Evolutionary conservation across 139 green algal species (phyloP).

Genomic region (Chara braunii): DNA sequence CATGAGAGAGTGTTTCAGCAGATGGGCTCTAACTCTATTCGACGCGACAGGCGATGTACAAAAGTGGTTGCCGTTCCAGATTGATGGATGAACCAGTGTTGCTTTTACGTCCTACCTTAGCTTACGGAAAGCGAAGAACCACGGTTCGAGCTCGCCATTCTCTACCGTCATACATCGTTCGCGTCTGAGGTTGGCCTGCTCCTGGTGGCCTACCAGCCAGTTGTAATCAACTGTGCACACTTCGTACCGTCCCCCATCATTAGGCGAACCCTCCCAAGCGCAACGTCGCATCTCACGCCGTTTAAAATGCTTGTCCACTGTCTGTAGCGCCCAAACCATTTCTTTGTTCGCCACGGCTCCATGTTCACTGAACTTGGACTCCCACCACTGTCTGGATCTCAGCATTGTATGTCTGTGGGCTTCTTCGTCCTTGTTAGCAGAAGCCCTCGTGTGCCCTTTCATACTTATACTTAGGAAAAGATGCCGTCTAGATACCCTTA

Average conservation of each 20-base stretch:
- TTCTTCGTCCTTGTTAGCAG: constrained; percentile 41
- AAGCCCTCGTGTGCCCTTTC: constrained; percentile 45
- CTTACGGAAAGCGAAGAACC: constrained; percentile 48
- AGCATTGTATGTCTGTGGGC: constrained; percentile 48
- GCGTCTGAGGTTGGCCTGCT: constrained; percentile 44
- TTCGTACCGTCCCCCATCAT: constrained; percentile 44
- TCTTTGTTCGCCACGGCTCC: constrained; percentile 43
- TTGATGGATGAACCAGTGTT: no score
- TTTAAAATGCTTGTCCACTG: constrained; percentile 14
- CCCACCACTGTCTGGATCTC: constrained; percentile 42
- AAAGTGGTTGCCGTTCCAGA: no score
- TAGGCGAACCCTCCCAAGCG: constrained; percentile 33
- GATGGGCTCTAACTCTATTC: no score
- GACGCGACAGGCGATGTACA: no score
- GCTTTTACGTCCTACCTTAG: no score
- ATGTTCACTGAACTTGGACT: constrained; percentile 38
- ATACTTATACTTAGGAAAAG: constrained; percentile 44
- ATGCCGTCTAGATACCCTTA: constrained; percentile 42
- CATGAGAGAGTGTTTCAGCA: no score
- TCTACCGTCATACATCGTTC: constrained; percentile 43
- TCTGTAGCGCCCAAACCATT: constrained; percentile 45
- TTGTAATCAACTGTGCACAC: constrained; percentile 48
- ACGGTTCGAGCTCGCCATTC: constrained; percentile 47
- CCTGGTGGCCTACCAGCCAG: constrained; percentile 43
- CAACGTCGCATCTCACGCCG: constrained; percentile 31